Base-by-base conservation (phyloP, 192 early-diverging fungal species). In the Rhizophagus clarus region DNA sequence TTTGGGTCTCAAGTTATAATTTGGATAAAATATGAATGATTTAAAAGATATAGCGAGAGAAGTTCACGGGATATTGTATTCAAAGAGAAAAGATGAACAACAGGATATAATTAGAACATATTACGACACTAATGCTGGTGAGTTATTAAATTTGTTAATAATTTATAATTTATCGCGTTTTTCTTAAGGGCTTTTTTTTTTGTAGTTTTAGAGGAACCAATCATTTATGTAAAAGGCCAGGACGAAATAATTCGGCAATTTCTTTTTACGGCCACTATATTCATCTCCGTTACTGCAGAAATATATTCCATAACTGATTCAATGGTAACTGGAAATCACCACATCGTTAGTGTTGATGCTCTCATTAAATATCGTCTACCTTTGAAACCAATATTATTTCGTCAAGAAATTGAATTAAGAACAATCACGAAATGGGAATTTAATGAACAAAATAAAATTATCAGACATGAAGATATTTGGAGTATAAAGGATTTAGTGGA, bases 401-500 rank as follows among this genome's bases (percentile, higher is more conserved):
- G 29, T 70, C 34, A 70, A 17, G 68, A 70, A 40, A n/a, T 78
- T 26, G 45, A 42, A 22, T 31, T 78, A 22, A 29, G 63, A 10
- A 78, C 42, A 31, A 78, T 69, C 15, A 42, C 76, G 24, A 14
- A 40, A 32, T 78, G 68, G 32, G 63, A 68, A 51, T 78, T 78
- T 49, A 49, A 78, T 51, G 76, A 69, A 49, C 45, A 78, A 40
- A 40, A 67, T 37, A 78, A 69, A 15, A 78, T 78, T 69, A 45
- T 78, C 20, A 66, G 42, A 49, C 76, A 78, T 68, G 76, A 78
- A 49, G 76, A 78, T 69, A 26, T 78, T 24, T 78, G 76, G 76
- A 78, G 76, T 51, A 31, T 78, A 32, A 68, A 66, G 14, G 76
- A 78, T 78, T 34, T 78, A 15, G 10, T 78, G 10, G 47, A 78